Evolutionary conservation across 164 flowering plant species (phyloP), one percentile per base, ranked within the genome.

Genomic region (Magnolia sinica): DNA sequence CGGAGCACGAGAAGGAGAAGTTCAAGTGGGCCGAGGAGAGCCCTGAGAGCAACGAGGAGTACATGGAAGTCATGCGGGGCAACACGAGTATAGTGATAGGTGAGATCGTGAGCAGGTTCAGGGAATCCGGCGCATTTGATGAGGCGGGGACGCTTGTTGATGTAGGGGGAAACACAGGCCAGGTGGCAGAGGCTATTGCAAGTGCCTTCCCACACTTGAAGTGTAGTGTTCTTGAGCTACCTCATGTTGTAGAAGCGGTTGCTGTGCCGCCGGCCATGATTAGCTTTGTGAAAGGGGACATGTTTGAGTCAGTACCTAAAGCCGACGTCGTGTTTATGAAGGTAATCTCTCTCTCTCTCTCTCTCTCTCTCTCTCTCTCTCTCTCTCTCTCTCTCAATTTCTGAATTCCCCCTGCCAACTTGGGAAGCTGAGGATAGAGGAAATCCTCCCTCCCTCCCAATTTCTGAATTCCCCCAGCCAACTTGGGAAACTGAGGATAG

Each of bases 81-180:
- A 9, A 9, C 27, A 27, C 69, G 69, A 20, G 22, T 10, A 20
- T 66, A 9, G 23, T 66, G 27, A 16, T 66, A 3, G 27, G 27
- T 10, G 69, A 20, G 27, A 66, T 66, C 23, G 29, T 66, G 69
- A 27, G 69, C 22, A 22, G 22, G 69, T 16, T 66, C 23, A 27
- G 11, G 11, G 31, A 66, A 66, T 20, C 69, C 23, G 24, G 24
- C n/a, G 27, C 22, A 8, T 82, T 86, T 37, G 71, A 75, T 50
- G 87, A 87, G 8, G 63, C 83, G 76, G 67, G 37, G 37, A 72
- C 85, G 10, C 11, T 85, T 67, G 85, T 85, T 4, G 87, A 85
- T 64, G 82, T 84, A 0, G 89, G 84, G 23, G 88, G 87, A 13
- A 83, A 88, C 45, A 81, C 83, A 0, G 91, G 91, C 31, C 75